Evolutionary conservation across 768 basidiomycete species (phyloP).

Genomic region (Lyophyllum atratum): DNA sequence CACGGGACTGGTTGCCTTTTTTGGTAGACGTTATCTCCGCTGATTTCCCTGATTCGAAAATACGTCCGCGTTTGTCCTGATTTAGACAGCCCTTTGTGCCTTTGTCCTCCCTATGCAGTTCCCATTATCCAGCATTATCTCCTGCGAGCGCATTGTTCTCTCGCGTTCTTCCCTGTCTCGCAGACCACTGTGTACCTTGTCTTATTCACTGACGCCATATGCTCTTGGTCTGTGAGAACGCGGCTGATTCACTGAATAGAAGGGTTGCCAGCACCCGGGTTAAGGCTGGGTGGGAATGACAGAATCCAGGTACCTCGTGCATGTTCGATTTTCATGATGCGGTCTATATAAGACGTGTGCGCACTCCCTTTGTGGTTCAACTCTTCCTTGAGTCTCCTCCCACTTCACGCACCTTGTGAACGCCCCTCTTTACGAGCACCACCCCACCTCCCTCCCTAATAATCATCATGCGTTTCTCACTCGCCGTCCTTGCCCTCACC

Average conservation of each 20-base stretch:
- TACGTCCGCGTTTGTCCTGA: neutral
- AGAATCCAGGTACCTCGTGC: neutral
- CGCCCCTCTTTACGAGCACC: neutral
- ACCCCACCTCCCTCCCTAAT: neutral
- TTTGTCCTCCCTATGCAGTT: conserved; percentile 31
- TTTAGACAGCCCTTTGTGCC: conserved; percentile 18
- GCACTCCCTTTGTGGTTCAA: conserved; percentile 2
- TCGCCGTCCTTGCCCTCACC: conserved; percentile 41
- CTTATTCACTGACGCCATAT: neutral
- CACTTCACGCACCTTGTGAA: neutral
- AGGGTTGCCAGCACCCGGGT: too few relatives aligned
- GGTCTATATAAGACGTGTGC: conserved; percentile 2
- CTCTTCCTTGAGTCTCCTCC: conserved; percentile 9
- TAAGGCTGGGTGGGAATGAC: neutral
- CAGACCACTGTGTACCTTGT: neutral
- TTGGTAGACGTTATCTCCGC: neutral
- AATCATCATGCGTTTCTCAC: conserved; percentile 55
- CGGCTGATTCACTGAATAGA: too few relatives aligned
- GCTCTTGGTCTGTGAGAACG: neutral
- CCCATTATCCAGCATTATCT: conserved; percentile 24
- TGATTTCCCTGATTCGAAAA: neutral
- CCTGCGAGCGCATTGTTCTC: conserved; percentile 1
- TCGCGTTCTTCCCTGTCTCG: neutral
- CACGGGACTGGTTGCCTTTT: neutral
- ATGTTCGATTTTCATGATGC: neutral